phyloP scores from a whole-genome alignment of 2,329 filamentous ascomycete genomes.

The Epichloe brachyelytri region DNA sequence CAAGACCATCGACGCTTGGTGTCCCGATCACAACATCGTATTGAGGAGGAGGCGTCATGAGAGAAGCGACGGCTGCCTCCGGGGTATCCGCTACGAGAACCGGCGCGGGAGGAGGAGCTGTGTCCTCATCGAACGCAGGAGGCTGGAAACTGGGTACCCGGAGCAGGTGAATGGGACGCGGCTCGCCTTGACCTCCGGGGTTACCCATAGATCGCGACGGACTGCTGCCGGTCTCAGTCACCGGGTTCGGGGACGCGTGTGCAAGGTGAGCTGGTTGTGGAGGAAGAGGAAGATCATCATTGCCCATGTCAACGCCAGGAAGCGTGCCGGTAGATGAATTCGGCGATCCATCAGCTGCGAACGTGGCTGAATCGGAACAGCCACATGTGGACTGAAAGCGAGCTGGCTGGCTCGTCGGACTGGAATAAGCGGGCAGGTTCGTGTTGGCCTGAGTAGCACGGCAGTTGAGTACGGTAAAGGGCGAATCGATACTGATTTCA shows the following conservation, averaged over 20 bases:
- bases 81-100: slow-evolving; percentile 13
- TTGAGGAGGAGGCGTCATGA: slow-evolving; percentile 70
- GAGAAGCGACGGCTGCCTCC: slow-evolving; percentile 11
- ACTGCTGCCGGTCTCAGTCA: slow-evolving; percentile 12
- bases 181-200: slow-evolving; percentile 14
- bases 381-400: slow-evolving; percentile 34
- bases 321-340: slow-evolving; percentile 45
- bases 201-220: slow-evolving; percentile 5
- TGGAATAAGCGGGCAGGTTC: slow-evolving; percentile 63
- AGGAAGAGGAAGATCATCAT: slow-evolving; percentile 26
- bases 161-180: slow-evolving; percentile 72
- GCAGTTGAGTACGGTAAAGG: slow-evolving; percentile 86
- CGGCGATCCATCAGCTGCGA: slow-evolving; percentile 51
- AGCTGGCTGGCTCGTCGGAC: slow-evolving; percentile 36
- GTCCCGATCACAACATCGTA: slow-evolving; percentile 70
- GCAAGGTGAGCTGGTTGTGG: slow-evolving; percentile 47
- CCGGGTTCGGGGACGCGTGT: slow-evolving; percentile 18
- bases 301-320: slow-evolving; percentile 23
- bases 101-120: slow-evolving; percentile 23
- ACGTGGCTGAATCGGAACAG: slow-evolving; percentile 39
- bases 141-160: slow-evolving; percentile 79
- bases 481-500: slow-evolving; percentile 92
- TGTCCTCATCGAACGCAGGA: slow-evolving; percentile 71
- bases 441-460: slow-evolving; percentile 88
- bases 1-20: slow-evolving; percentile 53